Evolutionary conservation across 768 basidiomycete species (phyloP).

Genomic region (Gloeopeniophorella convolvens): DNA sequence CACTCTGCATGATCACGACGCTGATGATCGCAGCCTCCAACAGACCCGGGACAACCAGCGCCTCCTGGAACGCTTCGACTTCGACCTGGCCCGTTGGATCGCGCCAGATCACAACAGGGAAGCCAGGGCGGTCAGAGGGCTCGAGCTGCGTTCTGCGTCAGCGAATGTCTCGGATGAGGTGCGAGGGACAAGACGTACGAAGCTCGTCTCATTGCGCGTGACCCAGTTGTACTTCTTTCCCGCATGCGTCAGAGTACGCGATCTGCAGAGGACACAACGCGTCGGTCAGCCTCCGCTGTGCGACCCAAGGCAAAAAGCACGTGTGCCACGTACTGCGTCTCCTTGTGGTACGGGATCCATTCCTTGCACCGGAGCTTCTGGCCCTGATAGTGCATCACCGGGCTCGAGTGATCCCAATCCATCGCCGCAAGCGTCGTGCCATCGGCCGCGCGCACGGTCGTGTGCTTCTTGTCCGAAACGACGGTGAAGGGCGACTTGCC

Average conservation of each 20-base stretch:
- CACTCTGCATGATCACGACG: constrained; percentile 22
- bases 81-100: neutral
- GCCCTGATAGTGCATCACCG: constrained; percentile 3
- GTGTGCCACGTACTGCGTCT: neutral
- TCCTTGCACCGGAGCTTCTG: constrained; percentile 10
- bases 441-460: neutral
- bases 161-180: neutral
- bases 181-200: neutral
- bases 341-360: constrained; percentile 5
- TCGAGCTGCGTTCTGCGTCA: neutral
- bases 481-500: constrained; percentile 9
- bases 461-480: constrained; percentile 8
- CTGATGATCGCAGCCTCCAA: constrained; percentile 19
- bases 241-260: neutral
- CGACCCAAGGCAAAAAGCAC: too few relatives aligned
- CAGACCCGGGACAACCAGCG: constrained; percentile 3
- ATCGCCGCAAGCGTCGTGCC: constrained; percentile 3
- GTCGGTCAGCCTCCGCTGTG: neutral
- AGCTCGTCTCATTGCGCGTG: neutral
- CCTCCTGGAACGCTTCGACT: constrained; percentile 8
- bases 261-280: neutral
- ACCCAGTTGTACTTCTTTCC: constrained; percentile 8
- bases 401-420: constrained; percentile 14
- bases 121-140: neutral
- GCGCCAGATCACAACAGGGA: neutral